phyloP scores from a whole-genome alignment of 805 yeast genomes.

The Allodekkera sacchari region DNA sequence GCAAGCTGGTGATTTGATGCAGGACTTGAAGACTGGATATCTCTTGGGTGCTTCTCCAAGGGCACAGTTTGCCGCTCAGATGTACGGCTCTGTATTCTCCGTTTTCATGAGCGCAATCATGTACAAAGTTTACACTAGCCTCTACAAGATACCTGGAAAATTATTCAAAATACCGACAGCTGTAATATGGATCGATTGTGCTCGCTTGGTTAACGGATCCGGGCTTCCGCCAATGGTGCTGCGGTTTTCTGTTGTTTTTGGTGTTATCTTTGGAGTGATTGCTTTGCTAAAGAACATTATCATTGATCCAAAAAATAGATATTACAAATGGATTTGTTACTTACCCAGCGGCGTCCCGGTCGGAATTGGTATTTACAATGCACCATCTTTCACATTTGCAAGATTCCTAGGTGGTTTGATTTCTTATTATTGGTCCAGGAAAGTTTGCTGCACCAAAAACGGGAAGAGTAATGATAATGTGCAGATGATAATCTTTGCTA shows the following conservation, averaged over 20 bases:
- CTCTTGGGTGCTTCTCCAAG: slow-evolving; percentile 84
- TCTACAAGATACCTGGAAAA: slow-evolving; percentile 78
- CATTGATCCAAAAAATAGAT: slow-evolving; percentile 24
- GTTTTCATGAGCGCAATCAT: slow-evolving; percentile 70
- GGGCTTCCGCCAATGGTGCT: slow-evolving; percentile 79
- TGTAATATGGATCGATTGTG: slow-evolving; percentile 93
- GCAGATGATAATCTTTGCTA: slow-evolving; percentile 75
- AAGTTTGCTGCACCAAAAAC: slow-evolving; percentile 16
- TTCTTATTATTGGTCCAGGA: slow-evolving; percentile 49
- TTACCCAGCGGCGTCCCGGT: slow-evolving; percentile 95
- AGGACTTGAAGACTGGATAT: slow-evolving; percentile 92
- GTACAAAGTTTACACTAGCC: slow-evolving; percentile 72
- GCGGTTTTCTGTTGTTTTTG: slow-evolving; percentile 52
- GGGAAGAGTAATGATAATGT: too few species aligned
- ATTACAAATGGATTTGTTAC: slow-evolving; percentile 37
- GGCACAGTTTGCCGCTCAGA: slow-evolving; percentile 86
- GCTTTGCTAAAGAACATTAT: slow-evolving; percentile 55
- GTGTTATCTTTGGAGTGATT: slow-evolving; percentile 58
- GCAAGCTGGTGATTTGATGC: slow-evolving; percentile 98
- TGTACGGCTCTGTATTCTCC: slow-evolving; percentile 83
- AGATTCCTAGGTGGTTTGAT: slow-evolving; percentile 82
- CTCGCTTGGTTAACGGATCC: slow-evolving; percentile 83
- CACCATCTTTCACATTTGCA: slow-evolving; percentile 90
- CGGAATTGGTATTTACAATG: slow-evolving; percentile 91
- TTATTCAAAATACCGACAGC: slow-evolving; percentile 91